Conservation (phyloP, 176 grass and related monocot genomes). For the Cocos nucifera region DNA sequence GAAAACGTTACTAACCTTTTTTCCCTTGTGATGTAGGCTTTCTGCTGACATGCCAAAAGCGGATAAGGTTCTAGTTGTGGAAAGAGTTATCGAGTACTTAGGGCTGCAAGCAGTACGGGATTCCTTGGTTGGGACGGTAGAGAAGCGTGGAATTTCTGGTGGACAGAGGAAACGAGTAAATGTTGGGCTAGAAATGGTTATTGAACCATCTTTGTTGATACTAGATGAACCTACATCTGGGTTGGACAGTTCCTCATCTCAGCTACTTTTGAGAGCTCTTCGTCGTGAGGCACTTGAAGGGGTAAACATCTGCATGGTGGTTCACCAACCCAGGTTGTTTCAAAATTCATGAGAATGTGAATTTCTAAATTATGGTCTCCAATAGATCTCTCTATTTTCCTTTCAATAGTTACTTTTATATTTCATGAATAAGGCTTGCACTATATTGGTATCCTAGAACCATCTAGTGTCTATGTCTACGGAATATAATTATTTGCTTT, state of each 20-base stretch:
- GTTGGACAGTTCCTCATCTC: constrained; percentile 81
- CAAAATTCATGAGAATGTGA: not conserved
- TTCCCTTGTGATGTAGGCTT: constrained; percentile 23
- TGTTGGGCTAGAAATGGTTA: constrained; percentile 82
- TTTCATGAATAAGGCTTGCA: too few relatives aligned
- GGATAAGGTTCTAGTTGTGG: constrained; percentile 51
- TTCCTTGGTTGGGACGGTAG: constrained; percentile 79
- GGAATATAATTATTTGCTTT: too few relatives aligned
- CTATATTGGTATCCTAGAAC: too few relatives aligned
- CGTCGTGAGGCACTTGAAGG: constrained; percentile 67
- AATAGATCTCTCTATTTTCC: too few relatives aligned
- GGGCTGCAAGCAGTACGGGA: constrained; percentile 64
- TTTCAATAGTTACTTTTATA: too few relatives aligned
- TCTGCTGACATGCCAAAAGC: constrained; percentile 40
- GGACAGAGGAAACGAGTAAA: constrained; percentile 84
- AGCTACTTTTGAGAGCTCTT: constrained; percentile 64
- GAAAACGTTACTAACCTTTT: not conserved
- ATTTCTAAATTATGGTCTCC: too few relatives aligned
- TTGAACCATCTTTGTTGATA: constrained; percentile 83
- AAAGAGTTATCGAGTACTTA: constrained; percentile 65
- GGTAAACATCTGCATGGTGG: constrained; percentile 61
- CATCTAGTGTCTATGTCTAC: too few relatives aligned
- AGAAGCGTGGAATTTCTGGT: constrained; percentile 76
- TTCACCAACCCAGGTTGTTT: constrained; percentile 78
- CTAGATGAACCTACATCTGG: constrained; percentile 84